A percentile compares a stretch with the other conserved stretches of the same genome.
These are phyloP conservation scores for Paramecium sonneborni DNA, from an alignment of 73 alveolate species.

Conservation along the genomic window DNA sequence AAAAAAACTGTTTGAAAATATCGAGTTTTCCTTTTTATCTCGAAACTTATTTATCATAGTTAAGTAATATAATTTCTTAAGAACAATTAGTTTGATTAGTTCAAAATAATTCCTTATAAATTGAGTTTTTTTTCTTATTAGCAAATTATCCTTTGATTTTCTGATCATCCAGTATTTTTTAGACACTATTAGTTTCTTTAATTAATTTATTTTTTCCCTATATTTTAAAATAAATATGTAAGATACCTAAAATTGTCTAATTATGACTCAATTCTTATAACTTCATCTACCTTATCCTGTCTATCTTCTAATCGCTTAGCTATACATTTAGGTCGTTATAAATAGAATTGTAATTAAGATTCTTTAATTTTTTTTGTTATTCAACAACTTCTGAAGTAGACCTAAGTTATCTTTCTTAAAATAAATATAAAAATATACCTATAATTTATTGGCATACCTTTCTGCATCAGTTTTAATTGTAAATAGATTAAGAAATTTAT, in stretches of 20 bases:
- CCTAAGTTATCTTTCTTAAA: slow-evolving; percentile 34
- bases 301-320: not conserved
- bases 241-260: not conserved
- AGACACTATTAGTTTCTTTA: not conserved
- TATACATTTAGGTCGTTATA: not conserved
- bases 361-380: not conserved
- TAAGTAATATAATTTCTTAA: not conserved
- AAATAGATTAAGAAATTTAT: not conserved
- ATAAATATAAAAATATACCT: not conserved
- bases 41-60: not conserved
- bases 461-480: slow-evolving; percentile 34
- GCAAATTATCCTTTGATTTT: not conserved
- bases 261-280: not conserved
- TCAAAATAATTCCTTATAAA: not conserved
- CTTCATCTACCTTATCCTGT: not conserved
- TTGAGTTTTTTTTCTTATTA: not conserved
- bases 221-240: not conserved
- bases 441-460: slow-evolving; percentile 35
- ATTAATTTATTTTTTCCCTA: not conserved
- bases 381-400: slow-evolving; percentile 1
- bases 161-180: not conserved
- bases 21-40: slow-evolving; percentile 12
- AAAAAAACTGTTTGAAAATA: not conserved
- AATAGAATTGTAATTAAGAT: not conserved
- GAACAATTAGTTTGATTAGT: not conserved